Percentiles rank a stretch among this genome's conserved stretches.
Conservation (phyloP, 345 rosid genomes). For the Mercurialis annua region DNA sequence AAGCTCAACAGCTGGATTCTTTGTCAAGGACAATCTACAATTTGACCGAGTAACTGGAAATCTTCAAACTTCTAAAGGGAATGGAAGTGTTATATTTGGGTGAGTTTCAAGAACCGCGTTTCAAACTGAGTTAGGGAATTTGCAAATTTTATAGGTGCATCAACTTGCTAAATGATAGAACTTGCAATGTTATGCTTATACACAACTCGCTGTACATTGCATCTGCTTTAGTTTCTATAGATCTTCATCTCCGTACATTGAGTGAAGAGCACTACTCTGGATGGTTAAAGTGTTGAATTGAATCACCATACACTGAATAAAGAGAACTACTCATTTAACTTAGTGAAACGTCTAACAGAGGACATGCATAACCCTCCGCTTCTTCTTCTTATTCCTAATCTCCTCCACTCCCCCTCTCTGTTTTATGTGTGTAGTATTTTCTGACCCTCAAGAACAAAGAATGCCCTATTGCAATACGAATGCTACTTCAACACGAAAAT, state of each 20-base stretch:
- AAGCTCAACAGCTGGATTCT: conserved; percentile 68
- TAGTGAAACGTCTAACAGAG: not conserved
- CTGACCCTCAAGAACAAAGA: not conserved
- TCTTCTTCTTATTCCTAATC: too few species aligned
- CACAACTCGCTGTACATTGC: not conserved
- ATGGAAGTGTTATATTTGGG: conserved; percentile 67
- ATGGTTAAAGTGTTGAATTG: not conserved
- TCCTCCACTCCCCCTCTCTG: too few species aligned
- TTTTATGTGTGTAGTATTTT: not conserved
- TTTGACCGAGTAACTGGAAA: conserved; percentile 55
- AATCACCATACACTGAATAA: too few species aligned
- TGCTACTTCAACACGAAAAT: not conserved
- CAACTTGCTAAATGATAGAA: not conserved
- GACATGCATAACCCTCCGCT: not conserved
- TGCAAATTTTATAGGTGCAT: not conserved
- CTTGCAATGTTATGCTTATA: not conserved
- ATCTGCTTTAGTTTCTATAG: not conserved
- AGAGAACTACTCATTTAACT: not conserved
- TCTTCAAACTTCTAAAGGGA: conserved; percentile 38
- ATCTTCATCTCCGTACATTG: not conserved
- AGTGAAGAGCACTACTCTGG: not conserved
- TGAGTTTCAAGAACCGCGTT: conserved; percentile 24
- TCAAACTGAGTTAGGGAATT: not conserved
- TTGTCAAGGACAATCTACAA: conserved; percentile 54
- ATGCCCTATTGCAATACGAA: not conserved